Percentiles rank a stretch among this genome's conserved stretches.
Conservation (phyloP, 768 basidiomycete species). For the Megacollybia marginata region DNA sequence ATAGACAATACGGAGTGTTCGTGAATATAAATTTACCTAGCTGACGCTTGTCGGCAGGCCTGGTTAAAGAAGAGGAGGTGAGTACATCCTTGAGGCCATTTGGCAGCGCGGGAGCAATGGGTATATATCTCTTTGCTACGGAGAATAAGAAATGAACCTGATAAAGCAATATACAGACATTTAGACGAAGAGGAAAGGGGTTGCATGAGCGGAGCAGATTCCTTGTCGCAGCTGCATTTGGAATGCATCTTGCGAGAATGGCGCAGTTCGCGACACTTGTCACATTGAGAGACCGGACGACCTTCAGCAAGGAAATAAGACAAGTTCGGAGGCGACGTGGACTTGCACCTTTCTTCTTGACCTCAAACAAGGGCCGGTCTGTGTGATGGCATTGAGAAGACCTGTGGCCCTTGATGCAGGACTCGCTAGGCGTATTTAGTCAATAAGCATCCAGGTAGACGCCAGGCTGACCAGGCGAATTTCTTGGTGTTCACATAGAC, state of each 20-base stretch:
- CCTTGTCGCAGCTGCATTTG: slow-evolving; percentile 63
- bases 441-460: background rate
- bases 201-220: slow-evolving; percentile 1
- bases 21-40: slow-evolving; percentile 29
- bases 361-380: slow-evolving; percentile 85
- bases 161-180: slow-evolving; percentile 24
- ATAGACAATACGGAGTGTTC: slow-evolving; percentile 3
- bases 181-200: slow-evolving; percentile 26
- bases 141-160: slow-evolving; percentile 3
- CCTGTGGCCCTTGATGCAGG: slow-evolving; percentile 92
- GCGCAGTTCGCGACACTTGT: slow-evolving; percentile 74
- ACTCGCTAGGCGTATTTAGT: slow-evolving; percentile 46
- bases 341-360: slow-evolving; percentile 62
- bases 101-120: slow-evolving; percentile 63
- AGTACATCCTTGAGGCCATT: slow-evolving; percentile 63
- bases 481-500: slow-evolving; percentile 72
- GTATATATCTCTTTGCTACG: slow-evolving; percentile 60
- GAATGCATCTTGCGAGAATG: slow-evolving; percentile 77
- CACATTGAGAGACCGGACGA: slow-evolving; percentile 85
- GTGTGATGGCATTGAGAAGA: slow-evolving; percentile 84
- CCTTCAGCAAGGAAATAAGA: slow-evolving; percentile 26
- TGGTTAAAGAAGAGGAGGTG: background rate
- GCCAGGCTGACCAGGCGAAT: slow-evolving; percentile 59
- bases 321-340: too few relatives aligned
- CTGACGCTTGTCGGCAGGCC: slow-evolving; percentile 38